phyloP scores from a whole-genome alignment of 2,329 filamentous ascomycete species.

The Colletotrichum noveboracense region DNA sequence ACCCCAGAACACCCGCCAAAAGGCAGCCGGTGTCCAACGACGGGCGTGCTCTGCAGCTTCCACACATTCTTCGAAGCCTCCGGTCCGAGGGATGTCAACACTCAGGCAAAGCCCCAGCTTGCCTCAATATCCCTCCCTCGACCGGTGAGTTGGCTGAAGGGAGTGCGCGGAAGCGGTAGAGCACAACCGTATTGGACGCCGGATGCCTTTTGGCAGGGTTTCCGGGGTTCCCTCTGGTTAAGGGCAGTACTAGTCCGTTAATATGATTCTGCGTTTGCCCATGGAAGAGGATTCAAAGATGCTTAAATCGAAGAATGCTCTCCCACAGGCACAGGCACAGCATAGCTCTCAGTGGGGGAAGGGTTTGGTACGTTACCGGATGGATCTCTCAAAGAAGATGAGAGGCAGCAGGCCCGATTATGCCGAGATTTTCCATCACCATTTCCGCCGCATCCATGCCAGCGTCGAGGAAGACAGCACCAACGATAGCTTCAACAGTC shows the following conservation, averaged over 20 bases:
- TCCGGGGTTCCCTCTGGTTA: not conserved
- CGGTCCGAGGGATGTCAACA: not conserved
- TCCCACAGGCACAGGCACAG: not conserved
- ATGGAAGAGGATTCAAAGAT: not conserved
- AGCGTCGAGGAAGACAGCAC: not conserved
- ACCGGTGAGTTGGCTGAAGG: not conserved
- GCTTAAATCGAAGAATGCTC: not conserved
- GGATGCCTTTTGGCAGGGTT: not conserved
- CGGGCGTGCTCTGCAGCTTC: not conserved
- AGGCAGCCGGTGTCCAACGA: not conserved
- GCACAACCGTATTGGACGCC: not conserved
- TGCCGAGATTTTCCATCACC: not conserved
- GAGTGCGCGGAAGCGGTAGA: not conserved
- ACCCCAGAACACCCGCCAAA: not conserved
- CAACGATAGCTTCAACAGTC: not conserved
- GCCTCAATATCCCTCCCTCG: not conserved
- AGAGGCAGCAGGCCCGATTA: not conserved
- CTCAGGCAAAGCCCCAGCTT: not conserved
- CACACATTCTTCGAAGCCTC: not conserved
- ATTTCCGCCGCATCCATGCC: too few species aligned
- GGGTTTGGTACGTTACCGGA: not conserved
- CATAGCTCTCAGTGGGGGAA: not conserved
- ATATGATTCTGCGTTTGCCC: too few species aligned
- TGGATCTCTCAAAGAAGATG: too few species aligned
- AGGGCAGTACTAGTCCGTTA: not conserved